A percentile compares a stretch with the other conserved stretches of the same genome.
These are phyloP conservation scores for Xerocomus brunneocitrinus DNA, from an alignment of 768 basidiomycete species.

Conservation along the genomic window DNA sequence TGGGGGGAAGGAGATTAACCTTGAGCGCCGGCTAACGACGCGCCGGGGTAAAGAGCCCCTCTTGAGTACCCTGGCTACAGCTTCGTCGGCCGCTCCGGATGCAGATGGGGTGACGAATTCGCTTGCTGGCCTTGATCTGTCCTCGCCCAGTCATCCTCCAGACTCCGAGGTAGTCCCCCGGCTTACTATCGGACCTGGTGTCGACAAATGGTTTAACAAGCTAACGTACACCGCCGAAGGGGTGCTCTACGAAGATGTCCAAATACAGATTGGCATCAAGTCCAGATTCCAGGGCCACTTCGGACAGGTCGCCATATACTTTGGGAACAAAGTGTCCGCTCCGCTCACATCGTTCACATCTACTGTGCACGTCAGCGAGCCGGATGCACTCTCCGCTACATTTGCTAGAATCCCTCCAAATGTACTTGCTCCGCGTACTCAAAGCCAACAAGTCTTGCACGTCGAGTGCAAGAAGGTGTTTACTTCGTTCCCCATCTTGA, in stretches of 20 bases:
- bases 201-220: slow-evolving; percentile 88
- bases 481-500: slow-evolving; percentile 67
- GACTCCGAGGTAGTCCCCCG: slow-evolving; percentile 38
- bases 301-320: slow-evolving; percentile 89
- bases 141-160: slow-evolving; percentile 27
- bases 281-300: slow-evolving; percentile 93
- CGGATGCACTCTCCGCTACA: slow-evolving; percentile 71
- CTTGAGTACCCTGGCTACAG: slow-evolving; percentile 33
- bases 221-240: slow-evolving; percentile 79
- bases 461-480: slow-evolving; percentile 94
- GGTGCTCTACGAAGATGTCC: slow-evolving; percentile 91
- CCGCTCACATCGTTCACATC: slow-evolving; percentile 92
- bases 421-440: slow-evolving; percentile 74
- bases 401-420: slow-evolving; percentile 91
- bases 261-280: slow-evolving; percentile 94
- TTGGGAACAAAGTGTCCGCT: slow-evolving; percentile 91
- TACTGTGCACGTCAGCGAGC: slow-evolving; percentile 65
- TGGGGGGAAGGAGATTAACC: slow-evolving; percentile 88
- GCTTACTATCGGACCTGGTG: slow-evolving; percentile 60
- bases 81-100: slow-evolving; percentile 32
- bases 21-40: slow-evolving; percentile 64
- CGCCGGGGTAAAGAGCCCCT: slow-evolving; percentile 40
- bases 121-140: slow-evolving; percentile 78
- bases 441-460: slow-evolving; percentile 90
- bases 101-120: slow-evolving; percentile 63